These are phyloP conservation scores for Sporothrix inflata DNA, from an alignment of 2,329 filamentous ascomycete species.

Conservation along the genomic window DNA sequence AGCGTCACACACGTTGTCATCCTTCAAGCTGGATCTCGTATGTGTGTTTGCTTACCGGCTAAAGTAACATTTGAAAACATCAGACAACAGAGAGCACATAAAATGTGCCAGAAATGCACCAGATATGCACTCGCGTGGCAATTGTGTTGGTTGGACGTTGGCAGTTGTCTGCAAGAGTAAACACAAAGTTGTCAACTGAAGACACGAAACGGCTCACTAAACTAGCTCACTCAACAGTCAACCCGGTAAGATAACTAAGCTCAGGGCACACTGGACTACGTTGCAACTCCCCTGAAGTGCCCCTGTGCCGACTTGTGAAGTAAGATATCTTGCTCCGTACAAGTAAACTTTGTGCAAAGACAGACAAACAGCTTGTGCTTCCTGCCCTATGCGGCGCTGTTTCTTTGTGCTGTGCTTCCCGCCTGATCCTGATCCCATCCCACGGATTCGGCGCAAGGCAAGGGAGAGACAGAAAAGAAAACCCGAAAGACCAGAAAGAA, in stretches of 20 bases:
- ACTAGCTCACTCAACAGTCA: not conserved
- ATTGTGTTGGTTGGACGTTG: not conserved
- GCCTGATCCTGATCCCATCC: not conserved
- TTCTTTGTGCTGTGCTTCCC: not conserved
- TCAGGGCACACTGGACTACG: not conserved
- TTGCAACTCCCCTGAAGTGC: not conserved
- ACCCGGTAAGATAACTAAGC: not conserved
- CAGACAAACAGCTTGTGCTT: not conserved
- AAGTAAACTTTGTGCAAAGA: not conserved
- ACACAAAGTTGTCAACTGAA: constrained; percentile 5
- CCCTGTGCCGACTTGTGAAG: too few species aligned
- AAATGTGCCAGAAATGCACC: not conserved
- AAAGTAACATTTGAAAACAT: not conserved
- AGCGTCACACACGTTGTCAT: not conserved
- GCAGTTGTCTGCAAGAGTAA: not conserved
- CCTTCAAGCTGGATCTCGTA: too few species aligned
- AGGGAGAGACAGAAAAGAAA: constrained; percentile 3
- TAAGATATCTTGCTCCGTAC: too few species aligned
- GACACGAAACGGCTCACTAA: not conserved
- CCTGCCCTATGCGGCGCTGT: not conserved
- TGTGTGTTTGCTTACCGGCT: not conserved
- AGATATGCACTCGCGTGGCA: not conserved
- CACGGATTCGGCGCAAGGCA: constrained; percentile 12
- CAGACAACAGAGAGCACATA: not conserved
- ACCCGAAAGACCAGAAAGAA: not conserved